Conservation (phyloP, 2,329 filamentous ascomycete species). For the Calonectria pauciramosa region DNA sequence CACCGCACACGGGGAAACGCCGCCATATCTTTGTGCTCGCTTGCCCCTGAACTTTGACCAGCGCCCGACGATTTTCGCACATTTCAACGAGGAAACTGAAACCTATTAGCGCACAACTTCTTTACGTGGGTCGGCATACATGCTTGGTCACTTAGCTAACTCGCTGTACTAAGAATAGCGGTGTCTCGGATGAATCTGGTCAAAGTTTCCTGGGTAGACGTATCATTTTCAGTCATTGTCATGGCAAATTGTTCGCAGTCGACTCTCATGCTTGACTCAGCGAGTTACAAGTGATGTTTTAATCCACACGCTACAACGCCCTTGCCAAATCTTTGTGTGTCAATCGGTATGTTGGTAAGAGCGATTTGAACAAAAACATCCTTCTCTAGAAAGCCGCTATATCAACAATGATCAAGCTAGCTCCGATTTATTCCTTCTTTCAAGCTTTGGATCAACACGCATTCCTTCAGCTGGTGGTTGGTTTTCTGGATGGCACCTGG, state of each 20-base stretch:
- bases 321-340: neutral
- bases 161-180: neutral
- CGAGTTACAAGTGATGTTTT: neutral
- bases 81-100: neutral
- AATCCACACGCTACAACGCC: neutral
- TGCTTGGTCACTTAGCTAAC: neutral
- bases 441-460: neutral
- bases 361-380: neutral
- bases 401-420: neutral
- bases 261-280: neutral
- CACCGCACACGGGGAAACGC: neutral
- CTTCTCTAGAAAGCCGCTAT: neutral
- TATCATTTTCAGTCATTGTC: neutral
- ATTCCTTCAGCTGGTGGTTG: neutral
- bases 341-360: neutral
- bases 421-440: neutral
- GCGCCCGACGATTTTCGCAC: neutral
- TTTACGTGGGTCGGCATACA: neutral
- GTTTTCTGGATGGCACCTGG: neutral
- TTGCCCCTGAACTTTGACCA: neutral
- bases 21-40: no score
- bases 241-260: neutral
- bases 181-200: neutral
- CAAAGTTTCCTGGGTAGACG: neutral
- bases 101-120: neutral